A percentile compares a stretch with the other conserved stretches of the same genome.
Conservation (phyloP, 306 rosid species). For the Nissolia schottii region DNA sequence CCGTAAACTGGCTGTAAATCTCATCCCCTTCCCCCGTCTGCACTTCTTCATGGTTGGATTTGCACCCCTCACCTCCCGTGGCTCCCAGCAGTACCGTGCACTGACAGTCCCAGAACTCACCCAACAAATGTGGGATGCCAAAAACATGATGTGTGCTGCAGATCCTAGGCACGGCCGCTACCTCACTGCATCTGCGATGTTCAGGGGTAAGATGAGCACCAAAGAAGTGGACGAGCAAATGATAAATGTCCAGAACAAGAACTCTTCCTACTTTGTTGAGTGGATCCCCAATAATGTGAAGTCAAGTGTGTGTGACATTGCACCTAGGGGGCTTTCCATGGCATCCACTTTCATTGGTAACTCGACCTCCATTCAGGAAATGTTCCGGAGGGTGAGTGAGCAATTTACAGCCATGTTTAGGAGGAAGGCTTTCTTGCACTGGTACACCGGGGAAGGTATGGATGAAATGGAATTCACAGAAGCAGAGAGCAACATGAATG, state of each 20-base stretch:
- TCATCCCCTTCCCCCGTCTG: conserved; percentile 56
- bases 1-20: conserved; percentile 51
- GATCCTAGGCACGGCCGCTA: conserved; percentile 57
- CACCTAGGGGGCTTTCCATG: conserved; percentile 60
- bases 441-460: conserved; percentile 67
- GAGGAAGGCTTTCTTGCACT: conserved; percentile 66
- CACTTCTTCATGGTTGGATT: conserved; percentile 64
- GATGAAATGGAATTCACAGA: conserved; percentile 66
- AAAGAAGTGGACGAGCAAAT: conserved; percentile 58
- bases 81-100: conserved; percentile 59
- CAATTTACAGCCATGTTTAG: conserved; percentile 61
- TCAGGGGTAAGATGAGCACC: conserved; percentile 63
- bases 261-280: conserved; percentile 60
- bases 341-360: conserved; percentile 57
- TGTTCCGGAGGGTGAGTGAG: conserved; percentile 62
- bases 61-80: conserved; percentile 58
- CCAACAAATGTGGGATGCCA: conserved; percentile 63
- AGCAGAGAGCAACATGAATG: conserved; percentile 65
- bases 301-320: conserved; percentile 62
- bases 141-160: conserved; percentile 66
- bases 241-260: conserved; percentile 56
- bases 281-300: conserved; percentile 62
- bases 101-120: conserved; percentile 55
- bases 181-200: conserved; percentile 57
- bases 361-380: conserved; percentile 58